Conservation (phyloP, 2,329 filamentous ascomycete species). For the Pochonia chlamydosporia region DNA sequence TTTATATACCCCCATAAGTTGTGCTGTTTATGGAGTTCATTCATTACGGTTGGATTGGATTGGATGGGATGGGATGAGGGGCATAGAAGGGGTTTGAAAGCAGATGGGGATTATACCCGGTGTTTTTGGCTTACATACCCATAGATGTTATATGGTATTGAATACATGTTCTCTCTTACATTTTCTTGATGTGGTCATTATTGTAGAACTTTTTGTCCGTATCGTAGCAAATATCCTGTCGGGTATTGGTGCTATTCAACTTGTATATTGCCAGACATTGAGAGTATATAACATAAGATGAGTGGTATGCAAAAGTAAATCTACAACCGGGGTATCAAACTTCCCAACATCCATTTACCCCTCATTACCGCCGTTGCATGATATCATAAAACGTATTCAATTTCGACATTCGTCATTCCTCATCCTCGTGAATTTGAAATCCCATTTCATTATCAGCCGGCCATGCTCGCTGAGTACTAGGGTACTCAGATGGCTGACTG, state of each 20-base stretch:
- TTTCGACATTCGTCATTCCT: constrained; percentile 4
- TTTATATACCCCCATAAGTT: background rate
- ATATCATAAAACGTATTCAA: background rate
- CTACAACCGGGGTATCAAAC: background rate
- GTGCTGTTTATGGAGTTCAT: background rate
- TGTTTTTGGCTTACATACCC: background rate
- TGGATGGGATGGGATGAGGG: background rate
- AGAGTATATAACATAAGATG: constrained; percentile 1
- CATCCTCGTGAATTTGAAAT: constrained; percentile 37
- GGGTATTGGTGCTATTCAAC: too few relatives aligned
- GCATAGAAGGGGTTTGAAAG: background rate
- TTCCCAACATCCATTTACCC: too few relatives aligned
- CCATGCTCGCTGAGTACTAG: constrained; percentile 43
- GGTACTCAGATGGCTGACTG: constrained; percentile 51
- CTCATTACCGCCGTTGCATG: too few relatives aligned
- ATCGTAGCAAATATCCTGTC: too few relatives aligned
- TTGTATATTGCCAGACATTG: background rate
- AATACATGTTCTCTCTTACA: too few relatives aligned
- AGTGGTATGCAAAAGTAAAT: background rate
- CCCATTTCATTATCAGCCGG: constrained; percentile 19
- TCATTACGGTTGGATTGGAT: background rate
- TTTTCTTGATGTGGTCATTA: too few relatives aligned
- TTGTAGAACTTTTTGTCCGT: too few relatives aligned
- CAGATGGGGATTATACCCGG: background rate
- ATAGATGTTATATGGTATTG: background rate